Conservation (phyloP, 2,329 filamentous ascomycete species). For the Alternaria tenuissima region DNA sequence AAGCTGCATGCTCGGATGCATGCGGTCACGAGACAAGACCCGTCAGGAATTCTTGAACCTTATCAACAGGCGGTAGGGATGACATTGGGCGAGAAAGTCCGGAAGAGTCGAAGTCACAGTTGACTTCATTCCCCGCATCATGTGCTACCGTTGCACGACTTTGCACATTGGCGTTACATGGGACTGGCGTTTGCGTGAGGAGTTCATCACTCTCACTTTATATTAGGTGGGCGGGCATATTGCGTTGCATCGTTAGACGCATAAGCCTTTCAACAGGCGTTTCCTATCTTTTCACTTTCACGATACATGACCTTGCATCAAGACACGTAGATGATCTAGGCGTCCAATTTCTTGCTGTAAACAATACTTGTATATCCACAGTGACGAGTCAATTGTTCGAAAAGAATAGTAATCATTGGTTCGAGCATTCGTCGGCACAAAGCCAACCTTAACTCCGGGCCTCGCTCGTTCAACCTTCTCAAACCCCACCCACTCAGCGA, state of each 20-base stretch:
- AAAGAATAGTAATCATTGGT: not conserved
- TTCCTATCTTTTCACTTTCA: not conserved
- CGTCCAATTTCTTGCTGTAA: not conserved
- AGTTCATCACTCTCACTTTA: conserved; percentile 44
- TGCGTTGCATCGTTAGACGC: conserved; percentile 8
- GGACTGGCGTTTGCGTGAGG: conserved; percentile 13
- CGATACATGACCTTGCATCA: not conserved
- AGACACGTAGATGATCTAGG: not conserved
- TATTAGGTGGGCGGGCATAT: conserved; percentile 11
- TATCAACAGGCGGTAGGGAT: conserved; percentile 42
- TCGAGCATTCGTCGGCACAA: not conserved
- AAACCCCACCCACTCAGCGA: not conserved
- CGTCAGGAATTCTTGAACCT: conserved; percentile 94
- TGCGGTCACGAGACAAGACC: conserved; percentile 91
- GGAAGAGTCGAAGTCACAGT: not conserved
- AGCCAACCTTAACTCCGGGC: not conserved
- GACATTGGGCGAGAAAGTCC: not conserved
- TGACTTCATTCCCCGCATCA: not conserved
- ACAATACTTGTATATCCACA: not conserved
- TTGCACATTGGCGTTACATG: conserved; percentile 20
- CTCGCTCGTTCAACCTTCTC: not conserved
- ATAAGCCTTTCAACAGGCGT: conserved; percentile 13
- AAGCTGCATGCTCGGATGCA: conserved; percentile 96
- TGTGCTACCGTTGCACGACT: not conserved
- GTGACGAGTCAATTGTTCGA: not conserved